phyloP scores from a whole-genome alignment of 176 grass and related monocot genomes.

The Carex littledalei region DNA sequence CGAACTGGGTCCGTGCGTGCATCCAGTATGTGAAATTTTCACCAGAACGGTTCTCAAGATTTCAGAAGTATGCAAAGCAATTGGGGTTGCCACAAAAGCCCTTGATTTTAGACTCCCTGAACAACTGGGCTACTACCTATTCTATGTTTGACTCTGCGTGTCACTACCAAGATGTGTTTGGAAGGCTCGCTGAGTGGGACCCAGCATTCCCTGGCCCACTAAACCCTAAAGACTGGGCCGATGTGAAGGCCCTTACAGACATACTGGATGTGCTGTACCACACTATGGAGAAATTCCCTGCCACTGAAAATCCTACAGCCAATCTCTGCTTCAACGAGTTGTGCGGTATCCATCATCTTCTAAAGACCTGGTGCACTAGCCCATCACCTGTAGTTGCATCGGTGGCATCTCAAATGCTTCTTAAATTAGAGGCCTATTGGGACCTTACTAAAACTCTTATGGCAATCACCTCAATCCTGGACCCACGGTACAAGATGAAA shows the following conservation, averaged over 20 bases:
- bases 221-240: constrained; percentile 68
- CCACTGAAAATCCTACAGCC: constrained; percentile 59
- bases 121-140: constrained; percentile 71
- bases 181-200: constrained; percentile 62
- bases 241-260: constrained; percentile 80
- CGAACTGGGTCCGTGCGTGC: constrained; percentile 45
- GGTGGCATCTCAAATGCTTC: constrained; percentile 72
- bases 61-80: constrained; percentile 64
- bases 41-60: constrained; percentile 56
- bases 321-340: constrained; percentile 97
- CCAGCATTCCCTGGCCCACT: constrained; percentile 47
- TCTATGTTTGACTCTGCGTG: constrained; percentile 93
- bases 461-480: constrained; percentile 93
- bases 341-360: constrained; percentile 86
- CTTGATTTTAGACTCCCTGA: constrained; percentile 69
- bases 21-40: constrained; percentile 85
- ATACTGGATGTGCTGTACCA: constrained; percentile 90
- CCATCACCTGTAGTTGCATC: constrained; percentile 65
- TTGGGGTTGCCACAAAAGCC: constrained; percentile 54
- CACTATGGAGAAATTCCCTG: constrained; percentile 74
- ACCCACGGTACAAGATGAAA: constrained; percentile 99
- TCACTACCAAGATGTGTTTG: constrained; percentile 73
- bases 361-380: constrained; percentile 75
- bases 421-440: constrained; percentile 88
- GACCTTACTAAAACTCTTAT: constrained; percentile 63